Conservation (phyloP, 768 basidiomycete genomes). For the Baorangia bicolor region DNA sequence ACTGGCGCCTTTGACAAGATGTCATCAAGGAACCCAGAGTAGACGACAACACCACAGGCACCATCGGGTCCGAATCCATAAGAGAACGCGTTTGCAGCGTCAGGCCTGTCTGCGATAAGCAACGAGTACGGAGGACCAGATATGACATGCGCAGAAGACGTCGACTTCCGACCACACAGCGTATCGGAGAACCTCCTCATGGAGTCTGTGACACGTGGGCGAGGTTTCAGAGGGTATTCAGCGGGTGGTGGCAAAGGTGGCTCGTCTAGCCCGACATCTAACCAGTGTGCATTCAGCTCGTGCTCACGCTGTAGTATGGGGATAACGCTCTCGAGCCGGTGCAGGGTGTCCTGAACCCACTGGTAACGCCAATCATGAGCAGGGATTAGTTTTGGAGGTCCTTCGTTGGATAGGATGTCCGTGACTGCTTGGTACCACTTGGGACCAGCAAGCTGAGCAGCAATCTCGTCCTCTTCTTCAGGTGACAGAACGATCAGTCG, state of each 20-base stretch:
- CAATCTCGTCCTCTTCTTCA: conserved; percentile 89
- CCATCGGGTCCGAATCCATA: conserved; percentile 94
- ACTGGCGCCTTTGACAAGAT: conserved; percentile 53
- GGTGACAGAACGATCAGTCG: conserved; percentile 87
- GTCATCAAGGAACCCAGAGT: conserved; percentile 90
- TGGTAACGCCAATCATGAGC: conserved; percentile 83
- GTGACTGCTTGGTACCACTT: conserved; percentile 87
- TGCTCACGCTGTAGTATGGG: conserved; percentile 63
- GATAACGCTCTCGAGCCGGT: conserved; percentile 72
- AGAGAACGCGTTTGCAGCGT: conserved; percentile 87
- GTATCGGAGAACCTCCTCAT: conserved; percentile 58
- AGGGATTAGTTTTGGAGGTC: conserved; percentile 62
- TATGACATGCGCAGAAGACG: conserved; percentile 52
- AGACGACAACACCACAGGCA: conserved; percentile 91
- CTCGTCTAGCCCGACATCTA: conserved; percentile 46
- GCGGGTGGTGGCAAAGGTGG: conserved; percentile 79
- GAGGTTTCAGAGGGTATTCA: conserved; percentile 75
- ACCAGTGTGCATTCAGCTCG: conserved; percentile 56
- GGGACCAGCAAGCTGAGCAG: conserved; percentile 73
- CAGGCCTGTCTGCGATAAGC: conserved; percentile 83
- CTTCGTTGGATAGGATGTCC: conserved; percentile 70
- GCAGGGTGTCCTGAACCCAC: conserved; percentile 83
- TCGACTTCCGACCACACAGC: conserved; percentile 43
- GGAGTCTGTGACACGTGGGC: conserved; percentile 73
- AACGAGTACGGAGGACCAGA: conserved; percentile 89